Conservation (phyloP, 2,329 filamentous ascomycete genomes). For the Penicillium brevicompactum region DNA sequence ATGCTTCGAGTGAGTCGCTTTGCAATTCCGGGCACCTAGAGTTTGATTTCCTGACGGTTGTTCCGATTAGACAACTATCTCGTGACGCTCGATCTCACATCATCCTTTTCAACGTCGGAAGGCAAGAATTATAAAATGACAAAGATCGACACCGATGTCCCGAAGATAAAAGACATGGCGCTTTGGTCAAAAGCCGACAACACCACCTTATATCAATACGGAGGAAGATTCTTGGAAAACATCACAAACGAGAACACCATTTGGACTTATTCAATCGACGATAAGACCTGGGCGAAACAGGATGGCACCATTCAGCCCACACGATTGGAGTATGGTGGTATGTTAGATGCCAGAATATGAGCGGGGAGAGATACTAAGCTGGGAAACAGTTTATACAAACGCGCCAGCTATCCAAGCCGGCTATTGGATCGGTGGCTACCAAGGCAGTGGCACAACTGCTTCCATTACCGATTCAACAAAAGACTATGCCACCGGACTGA, state of each 20-base stretch:
- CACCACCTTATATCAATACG: constrained; percentile 14
- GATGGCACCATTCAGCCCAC: constrained; percentile 11
- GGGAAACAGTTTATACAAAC: constrained; percentile 5
- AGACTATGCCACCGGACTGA: constrained; percentile 9
- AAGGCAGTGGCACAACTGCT: constrained; percentile 8
- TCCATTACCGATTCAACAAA: constrained; percentile 13
- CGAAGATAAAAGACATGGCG: constrained; percentile 15
- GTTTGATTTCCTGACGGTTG: neutral
- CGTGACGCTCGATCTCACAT: constrained; percentile 12
- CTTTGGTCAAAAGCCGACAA: constrained; percentile 13
- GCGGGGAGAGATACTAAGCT: neutral
- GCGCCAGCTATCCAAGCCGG: constrained; percentile 12
- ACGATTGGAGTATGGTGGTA: constrained; percentile 11
- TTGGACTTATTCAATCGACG: constrained; percentile 9
- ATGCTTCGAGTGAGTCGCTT: constrained; percentile 9
- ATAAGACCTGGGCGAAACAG: constrained; percentile 10
- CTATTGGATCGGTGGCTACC: constrained; percentile 17
- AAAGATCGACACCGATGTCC: constrained; percentile 4
- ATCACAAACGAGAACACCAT: constrained; percentile 8
- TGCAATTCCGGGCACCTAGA: neutral
- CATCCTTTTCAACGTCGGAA: constrained; percentile 1
- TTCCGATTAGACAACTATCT: constrained; percentile 14
- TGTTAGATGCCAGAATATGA: neutral
- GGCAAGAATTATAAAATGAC: constrained; percentile 17
- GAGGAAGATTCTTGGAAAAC: constrained; percentile 5